Conservation (phyloP, 2,329 filamentous ascomycete genomes). For the Colletotrichum spaethianum region DNA sequence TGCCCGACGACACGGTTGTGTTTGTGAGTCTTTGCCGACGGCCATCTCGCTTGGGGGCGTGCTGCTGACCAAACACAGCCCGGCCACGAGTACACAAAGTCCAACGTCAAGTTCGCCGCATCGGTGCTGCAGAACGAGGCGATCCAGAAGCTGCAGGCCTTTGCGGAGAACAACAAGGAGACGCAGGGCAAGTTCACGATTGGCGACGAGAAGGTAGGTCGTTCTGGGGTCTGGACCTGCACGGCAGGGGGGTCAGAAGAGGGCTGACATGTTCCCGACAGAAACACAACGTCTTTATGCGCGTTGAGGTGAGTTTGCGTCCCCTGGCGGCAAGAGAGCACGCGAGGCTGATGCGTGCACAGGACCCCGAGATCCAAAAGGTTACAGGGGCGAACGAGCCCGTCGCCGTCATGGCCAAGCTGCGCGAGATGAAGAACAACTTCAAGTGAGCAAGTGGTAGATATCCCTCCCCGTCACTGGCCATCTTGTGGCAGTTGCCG, state of each 20-base stretch:
- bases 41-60: not conserved
- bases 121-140: constrained; percentile 82
- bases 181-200: constrained; percentile 98
- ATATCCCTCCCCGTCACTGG: not conserved
- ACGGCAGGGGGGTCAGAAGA: no score
- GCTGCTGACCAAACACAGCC: constrained; percentile 67
- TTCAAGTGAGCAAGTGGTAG: constrained; percentile 69
- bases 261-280: constrained; percentile 52
- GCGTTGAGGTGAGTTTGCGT: constrained; percentile 74
- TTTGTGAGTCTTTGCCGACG: constrained; percentile 72
- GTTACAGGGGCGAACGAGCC: constrained; percentile 85
- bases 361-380: constrained; percentile 89
- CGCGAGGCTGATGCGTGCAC: not conserved
- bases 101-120: constrained; percentile 90
- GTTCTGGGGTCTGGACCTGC: not conserved
- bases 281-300: constrained; percentile 98
- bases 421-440: constrained; percentile 93
- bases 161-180: constrained; percentile 84
- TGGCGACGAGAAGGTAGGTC: constrained; percentile 89
- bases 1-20: constrained; percentile 93
- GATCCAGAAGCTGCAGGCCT: constrained; percentile 82
- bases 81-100: constrained; percentile 98
- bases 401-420: constrained; percentile 85
- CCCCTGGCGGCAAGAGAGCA: no score
- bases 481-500: not conserved